Evolutionary conservation across 78 protist species (phyloP).

Genomic region (Polysphondylium violaceum): DNA sequence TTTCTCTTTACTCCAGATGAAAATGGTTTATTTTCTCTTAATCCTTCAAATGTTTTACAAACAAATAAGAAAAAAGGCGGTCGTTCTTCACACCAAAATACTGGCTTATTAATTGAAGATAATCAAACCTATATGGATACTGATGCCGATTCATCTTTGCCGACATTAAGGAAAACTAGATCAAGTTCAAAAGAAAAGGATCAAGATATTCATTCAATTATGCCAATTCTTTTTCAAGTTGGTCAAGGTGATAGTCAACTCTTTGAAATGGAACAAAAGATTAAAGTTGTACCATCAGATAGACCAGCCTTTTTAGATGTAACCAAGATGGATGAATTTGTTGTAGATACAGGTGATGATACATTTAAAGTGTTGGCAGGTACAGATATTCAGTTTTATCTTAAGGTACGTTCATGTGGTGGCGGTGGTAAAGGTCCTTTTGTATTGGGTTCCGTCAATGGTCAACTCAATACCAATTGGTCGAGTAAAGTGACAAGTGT

Average conservation of each 20-base stretch:
- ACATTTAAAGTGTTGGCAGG: constrained; percentile 8
- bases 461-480: constrained; percentile 12
- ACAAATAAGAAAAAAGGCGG: background rate
- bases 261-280: background rate
- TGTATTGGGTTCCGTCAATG: constrained; percentile 6
- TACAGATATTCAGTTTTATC: background rate
- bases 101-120: constrained; percentile 18
- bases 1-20: constrained; percentile 25
- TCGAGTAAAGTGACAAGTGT: background rate
- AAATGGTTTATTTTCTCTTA: constrained; percentile 22
- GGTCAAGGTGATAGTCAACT: constrained; percentile 5
- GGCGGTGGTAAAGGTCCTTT: constrained; percentile 75
- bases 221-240: constrained; percentile 5
- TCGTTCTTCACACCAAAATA: background rate
- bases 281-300: constrained; percentile 47
- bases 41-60: background rate
- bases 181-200: background rate
- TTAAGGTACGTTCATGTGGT: constrained; percentile 45
- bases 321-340: background rate
- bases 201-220: background rate
- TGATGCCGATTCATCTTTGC: too few species aligned
- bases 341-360: background rate
- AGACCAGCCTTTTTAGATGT: constrained; percentile 37
- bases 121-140: background rate
- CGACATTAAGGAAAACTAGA: background rate